Evolutionary conservation across 768 basidiomycete species (phyloP).

Genomic region (Favolaschia claudopus): DNA sequence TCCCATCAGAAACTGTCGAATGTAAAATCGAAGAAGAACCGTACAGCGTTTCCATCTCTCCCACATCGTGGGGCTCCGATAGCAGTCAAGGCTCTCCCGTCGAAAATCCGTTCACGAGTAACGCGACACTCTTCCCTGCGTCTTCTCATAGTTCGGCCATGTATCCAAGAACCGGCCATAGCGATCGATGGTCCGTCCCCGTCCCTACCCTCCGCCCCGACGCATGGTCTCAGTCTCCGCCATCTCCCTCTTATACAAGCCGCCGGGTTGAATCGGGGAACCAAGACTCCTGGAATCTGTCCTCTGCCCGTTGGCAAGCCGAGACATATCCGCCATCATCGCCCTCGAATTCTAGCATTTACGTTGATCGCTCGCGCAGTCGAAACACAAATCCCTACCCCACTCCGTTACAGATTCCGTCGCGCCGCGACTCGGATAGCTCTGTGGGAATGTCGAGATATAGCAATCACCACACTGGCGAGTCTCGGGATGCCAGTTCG

Average conservation of each 20-base stretch:
- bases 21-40: constrained; percentile 57
- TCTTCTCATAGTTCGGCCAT: constrained; percentile 21
- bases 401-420: constrained; percentile 19
- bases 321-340: constrained; percentile 39
- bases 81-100: constrained; percentile 44
- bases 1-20: constrained; percentile 47
- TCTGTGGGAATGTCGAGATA: constrained; percentile 16
- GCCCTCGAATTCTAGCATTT: constrained; percentile 25
- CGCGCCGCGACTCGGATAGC: constrained; percentile 20
- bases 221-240: constrained; percentile 9
- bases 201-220: constrained; percentile 15
- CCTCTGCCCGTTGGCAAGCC: constrained; percentile 46
- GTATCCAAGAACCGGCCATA: constrained; percentile 17
- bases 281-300: constrained; percentile 15
- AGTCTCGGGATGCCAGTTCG: constrained; percentile 12
- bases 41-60: constrained; percentile 49
- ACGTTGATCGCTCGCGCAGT: constrained; percentile 45
- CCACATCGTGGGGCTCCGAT: constrained; percentile 30
- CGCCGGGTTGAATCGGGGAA: constrained; percentile 12
- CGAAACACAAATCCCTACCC: constrained; percentile 47
- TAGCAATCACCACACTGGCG: constrained; percentile 8
- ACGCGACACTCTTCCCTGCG: constrained; percentile 38
- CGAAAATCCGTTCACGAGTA: constrained; percentile 43
- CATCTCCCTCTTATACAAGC: constrained; percentile 3
- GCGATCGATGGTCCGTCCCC: constrained; percentile 17